Percentiles rank a stretch among this genome's conserved stretches.
These are phyloP conservation scores for Euryodendron excelsum DNA, from an alignment of 148 eudicot species.

Conservation along the genomic window DNA sequence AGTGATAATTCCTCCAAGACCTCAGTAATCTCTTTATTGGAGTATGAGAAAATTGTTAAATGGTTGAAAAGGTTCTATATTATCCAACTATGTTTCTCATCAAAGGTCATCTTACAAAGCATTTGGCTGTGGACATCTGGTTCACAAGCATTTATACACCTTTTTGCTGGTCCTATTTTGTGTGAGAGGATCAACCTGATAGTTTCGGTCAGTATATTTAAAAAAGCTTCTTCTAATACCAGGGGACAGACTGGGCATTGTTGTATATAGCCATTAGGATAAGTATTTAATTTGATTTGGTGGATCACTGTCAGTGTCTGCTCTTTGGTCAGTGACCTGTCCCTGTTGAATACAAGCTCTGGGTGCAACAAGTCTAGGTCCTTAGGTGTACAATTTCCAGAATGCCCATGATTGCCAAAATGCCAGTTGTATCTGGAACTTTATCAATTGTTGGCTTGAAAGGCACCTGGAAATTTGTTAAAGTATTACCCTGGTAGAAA, in stretches of 20 bases:
- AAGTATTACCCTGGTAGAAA: too few species aligned
- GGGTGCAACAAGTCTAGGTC: too few species aligned
- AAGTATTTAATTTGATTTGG: not conserved
- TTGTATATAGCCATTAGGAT: not conserved
- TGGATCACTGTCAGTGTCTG: too few species aligned
- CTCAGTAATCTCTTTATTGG: not conserved
- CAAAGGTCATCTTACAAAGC: slow-evolving; percentile 2
- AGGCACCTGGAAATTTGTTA: too few species aligned
- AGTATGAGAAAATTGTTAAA: not conserved
- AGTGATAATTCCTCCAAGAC: not conserved
- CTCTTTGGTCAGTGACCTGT: too few species aligned
- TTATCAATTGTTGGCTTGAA: too few species aligned
- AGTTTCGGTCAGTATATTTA: not conserved
- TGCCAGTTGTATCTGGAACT: too few species aligned
- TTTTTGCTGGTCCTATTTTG: not conserved
- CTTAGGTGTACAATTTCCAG: too few species aligned
- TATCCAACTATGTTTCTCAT: not conserved
- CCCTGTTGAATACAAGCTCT: too few species aligned
- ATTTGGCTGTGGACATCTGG: not conserved
- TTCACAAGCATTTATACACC: not conserved
- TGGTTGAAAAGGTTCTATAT: not conserved
- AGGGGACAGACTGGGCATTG: not conserved
- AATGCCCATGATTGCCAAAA: too few species aligned
- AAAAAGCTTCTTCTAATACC: not conserved
- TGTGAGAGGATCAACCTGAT: not conserved